These are phyloP conservation scores for Stentor coeruleus DNA, from an alignment of 73 alveolate genomes.

Conservation along the genomic window DNA sequence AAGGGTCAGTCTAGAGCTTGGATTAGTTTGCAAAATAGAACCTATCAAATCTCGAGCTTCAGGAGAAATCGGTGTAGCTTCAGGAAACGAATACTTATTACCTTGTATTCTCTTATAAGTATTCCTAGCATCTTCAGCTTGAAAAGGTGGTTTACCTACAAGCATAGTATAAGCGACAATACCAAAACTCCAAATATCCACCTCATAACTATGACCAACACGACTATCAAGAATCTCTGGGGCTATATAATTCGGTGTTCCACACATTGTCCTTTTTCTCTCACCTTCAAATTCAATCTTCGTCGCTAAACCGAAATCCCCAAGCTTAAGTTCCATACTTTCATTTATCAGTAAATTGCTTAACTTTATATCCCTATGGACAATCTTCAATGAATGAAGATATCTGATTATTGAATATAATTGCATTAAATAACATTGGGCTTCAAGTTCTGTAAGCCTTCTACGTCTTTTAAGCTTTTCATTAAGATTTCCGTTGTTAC, in stretches of 20 bases:
- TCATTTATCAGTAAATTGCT: conserved; percentile 47
- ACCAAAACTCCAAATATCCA: background rate
- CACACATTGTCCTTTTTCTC: conserved; percentile 82
- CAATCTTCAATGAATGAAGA: conserved; percentile 52
- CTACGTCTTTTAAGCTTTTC: conserved; percentile 49
- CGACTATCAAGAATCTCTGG: conserved; percentile 45
- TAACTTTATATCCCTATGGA: conserved; percentile 82
- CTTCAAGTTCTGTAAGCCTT: conserved; percentile 62
- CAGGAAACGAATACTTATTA: background rate
- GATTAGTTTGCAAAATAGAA: background rate
- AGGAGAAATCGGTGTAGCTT: background rate
- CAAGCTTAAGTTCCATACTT: conserved; percentile 40
- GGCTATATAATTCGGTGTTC: conserved; percentile 89
- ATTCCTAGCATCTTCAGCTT: background rate
- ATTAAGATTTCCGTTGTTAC: conserved; percentile 55
- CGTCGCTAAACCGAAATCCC: conserved; percentile 85
- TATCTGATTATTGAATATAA: conserved; percentile 48
- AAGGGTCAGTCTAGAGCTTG: background rate
- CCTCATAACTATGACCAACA: background rate
- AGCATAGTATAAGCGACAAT: background rate
- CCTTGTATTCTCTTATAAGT: background rate
- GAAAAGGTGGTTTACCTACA: background rate
- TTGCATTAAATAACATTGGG: conserved; percentile 41
- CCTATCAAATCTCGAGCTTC: background rate
- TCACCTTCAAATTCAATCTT: conserved; percentile 32